A percentile compares a stretch with the other conserved stretches of the same genome.
phyloP scores from a whole-genome alignment of 148 eudicot species.

The Amaranthus palmeri region DNA sequence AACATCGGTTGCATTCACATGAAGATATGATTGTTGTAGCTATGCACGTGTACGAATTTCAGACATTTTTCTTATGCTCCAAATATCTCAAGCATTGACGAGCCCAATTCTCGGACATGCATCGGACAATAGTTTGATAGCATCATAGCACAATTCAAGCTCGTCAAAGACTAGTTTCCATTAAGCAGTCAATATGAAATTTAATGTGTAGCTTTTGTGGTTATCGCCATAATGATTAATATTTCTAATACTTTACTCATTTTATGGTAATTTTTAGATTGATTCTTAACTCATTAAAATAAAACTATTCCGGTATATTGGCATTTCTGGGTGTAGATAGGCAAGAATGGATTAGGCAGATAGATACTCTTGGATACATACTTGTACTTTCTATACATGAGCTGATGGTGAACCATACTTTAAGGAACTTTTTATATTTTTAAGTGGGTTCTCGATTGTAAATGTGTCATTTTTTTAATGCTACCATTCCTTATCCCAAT shows the following conservation, averaged over 20 bases:
- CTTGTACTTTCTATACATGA: background rate
- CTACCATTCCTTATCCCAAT: background rate
- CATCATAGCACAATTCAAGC: too few relatives aligned
- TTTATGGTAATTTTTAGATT: background rate
- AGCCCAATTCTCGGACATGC: too few relatives aligned
- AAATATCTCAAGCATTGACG: too few relatives aligned
- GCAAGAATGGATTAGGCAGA: background rate
- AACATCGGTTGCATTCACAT: too few relatives aligned
- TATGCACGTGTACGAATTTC: too few relatives aligned
- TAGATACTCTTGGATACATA: background rate
- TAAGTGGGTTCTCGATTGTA: background rate
- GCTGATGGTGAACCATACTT: background rate
- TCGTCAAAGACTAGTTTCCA: too few relatives aligned
- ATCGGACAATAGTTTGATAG: too few relatives aligned
- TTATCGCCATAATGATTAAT: background rate
- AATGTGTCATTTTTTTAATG: background rate
- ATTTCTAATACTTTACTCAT: background rate
- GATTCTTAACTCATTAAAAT: background rate
- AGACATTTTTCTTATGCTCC: too few relatives aligned
- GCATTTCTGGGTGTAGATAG: background rate
- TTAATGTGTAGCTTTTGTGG: background rate
- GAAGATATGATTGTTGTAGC: too few relatives aligned
- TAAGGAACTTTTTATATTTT: background rate
- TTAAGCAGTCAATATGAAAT: too few relatives aligned
- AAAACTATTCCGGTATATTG: too few relatives aligned